phyloP scores from a whole-genome alignment of 306 rosid species.

The Herpetospermum pedunculosum region DNA sequence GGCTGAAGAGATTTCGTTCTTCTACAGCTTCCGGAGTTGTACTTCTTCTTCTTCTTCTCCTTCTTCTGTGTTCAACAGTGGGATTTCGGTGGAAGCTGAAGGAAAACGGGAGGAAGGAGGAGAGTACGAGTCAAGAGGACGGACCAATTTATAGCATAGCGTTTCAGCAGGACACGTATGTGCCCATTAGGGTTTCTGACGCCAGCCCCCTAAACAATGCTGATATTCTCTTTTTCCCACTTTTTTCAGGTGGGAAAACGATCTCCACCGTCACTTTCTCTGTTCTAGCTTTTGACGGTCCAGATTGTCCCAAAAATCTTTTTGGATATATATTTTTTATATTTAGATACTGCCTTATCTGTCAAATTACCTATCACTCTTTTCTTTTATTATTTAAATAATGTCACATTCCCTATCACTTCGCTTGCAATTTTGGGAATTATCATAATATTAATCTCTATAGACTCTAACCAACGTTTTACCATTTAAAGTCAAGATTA shows the following conservation, averaged over 20 bases:
- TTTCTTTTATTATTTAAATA: not conserved
- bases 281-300: not conserved
- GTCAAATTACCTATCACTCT: not conserved
- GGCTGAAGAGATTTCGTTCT: not conserved
- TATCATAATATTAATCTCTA: not conserved
- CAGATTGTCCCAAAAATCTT: not conserved
- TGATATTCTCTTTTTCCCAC: not conserved
- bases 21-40: slow-evolving; percentile 3
- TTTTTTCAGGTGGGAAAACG: not conserved
- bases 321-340: not conserved
- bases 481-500: not conserved
- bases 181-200: slow-evolving; percentile 5
- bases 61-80: not conserved
- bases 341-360: not conserved
- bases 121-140: slow-evolving; percentile 7
- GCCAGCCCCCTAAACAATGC: not conserved
- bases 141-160: slow-evolving; percentile 1
- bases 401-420: not conserved
- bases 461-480: not conserved
- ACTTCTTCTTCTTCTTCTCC: not conserved
- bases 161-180: not conserved
- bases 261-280: not conserved
- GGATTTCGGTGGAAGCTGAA: slow-evolving; percentile 4
- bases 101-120: slow-evolving; percentile 1
- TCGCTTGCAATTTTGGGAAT: not conserved